Base-by-base conservation (phyloP, 1,139 yeast species). In the Saccharomyces pastorianus region DNA sequence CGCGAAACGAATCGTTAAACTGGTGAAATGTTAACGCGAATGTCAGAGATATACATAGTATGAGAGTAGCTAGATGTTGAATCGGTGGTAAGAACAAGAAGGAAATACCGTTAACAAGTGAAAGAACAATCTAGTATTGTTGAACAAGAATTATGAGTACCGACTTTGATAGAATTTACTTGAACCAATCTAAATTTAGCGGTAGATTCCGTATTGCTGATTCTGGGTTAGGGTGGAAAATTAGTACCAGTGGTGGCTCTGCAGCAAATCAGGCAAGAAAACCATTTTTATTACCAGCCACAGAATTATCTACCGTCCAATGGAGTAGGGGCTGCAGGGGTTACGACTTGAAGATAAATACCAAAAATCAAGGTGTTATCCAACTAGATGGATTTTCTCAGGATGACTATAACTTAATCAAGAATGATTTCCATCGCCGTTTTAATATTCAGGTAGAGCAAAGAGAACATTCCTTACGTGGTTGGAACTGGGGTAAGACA, bases 401-500 rank as follows among this genome's bases (percentile, higher is more conserved):
- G 29, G 80, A 88, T 58, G 97, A 91, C 67, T 85, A 87, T 66
- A 82, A 83, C 58, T 78, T 87, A 60, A 75, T 93, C 66, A 91
- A 90, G 70, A 87, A 82, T 65, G 96, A 91, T 63, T 76, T 95
- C 62, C 91, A 87, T 65, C 78, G 91, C 62, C 81, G 87, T 65
- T 89, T 90, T 71, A 76, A 75, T 54, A 76, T 88, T 51, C 79
- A 80, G 53, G 76, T 95, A 59, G 98, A 93, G 63, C 85, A 81
- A 59, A 82, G 79, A 64, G 98, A 93, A 64, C 99, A 93, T 70
- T 87, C 97, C 5, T 75, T 93, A 62, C 82, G 97, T 72, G 99
- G 99, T 46, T 93, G 99, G 99, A 93, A 93, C 71, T 93, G 99
- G 99, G 99, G 99, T 54, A 84, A 85, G 59, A 79, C 93, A 9